Percentiles rank a stretch among this genome's conserved stretches.
Conservation (phyloP, 1,284 basidiomycete genomes). For the Puccinia novopanici region DNA sequence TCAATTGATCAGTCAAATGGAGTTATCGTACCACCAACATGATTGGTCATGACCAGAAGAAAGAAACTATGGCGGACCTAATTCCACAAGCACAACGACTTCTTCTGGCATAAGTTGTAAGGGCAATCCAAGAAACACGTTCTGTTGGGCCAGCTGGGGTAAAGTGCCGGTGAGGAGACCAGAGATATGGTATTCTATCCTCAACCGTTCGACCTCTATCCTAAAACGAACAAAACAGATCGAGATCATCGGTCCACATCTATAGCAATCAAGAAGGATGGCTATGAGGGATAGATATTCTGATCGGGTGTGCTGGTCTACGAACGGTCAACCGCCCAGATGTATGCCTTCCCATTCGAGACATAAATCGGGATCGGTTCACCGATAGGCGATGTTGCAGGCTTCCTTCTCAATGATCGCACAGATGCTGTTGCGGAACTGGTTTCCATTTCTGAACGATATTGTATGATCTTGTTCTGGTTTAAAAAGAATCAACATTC, state of each 20-base stretch:
- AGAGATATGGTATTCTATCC: conserved; percentile 77
- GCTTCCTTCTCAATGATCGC: conserved; percentile 8
- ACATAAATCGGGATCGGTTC: conserved; percentile 63
- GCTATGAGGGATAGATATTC: conserved; percentile 11
- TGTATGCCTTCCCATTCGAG: conserved; percentile 71
- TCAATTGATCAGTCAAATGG: background rate
- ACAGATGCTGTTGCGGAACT: background rate
- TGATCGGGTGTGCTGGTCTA: conserved; percentile 39
- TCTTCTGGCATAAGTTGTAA: conserved; percentile 87
- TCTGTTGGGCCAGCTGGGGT: conserved; percentile 92
- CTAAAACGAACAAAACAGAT: background rate
- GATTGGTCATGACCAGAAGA: background rate
- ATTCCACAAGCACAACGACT: conserved; percentile 78
- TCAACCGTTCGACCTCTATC: conserved; percentile 75
- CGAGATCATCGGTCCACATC: background rate
- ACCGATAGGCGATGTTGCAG: conserved; percentile 14
- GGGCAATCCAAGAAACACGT: conserved; percentile 89
- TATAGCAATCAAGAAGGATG: conserved; percentile 48
- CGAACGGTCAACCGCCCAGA: conserved; percentile 76
- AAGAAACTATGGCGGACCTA: conserved; percentile 65
- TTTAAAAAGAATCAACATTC: background rate
- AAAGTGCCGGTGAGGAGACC: conserved; percentile 86
- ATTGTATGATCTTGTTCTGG: background rate
- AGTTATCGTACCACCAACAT: background rate
- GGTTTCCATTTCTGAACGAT: background rate